Conservation (phyloP, 1,284 basidiomycete genomes). For the Sanghuangporus baumii region DNA sequence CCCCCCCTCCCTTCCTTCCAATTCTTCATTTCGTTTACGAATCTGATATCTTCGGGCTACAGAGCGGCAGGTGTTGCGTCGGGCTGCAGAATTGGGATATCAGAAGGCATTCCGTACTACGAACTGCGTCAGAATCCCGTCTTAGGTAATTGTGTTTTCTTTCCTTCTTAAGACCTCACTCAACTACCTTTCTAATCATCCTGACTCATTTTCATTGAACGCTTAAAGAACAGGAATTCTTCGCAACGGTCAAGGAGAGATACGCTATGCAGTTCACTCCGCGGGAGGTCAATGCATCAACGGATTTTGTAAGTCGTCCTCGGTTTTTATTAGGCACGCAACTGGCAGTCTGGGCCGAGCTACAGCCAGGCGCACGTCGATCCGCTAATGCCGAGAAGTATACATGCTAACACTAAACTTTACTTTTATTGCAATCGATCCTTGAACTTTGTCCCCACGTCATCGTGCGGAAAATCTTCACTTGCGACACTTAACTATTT, state of each 20-base stretch:
- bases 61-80: conserved; percentile 70
- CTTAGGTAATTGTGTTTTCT: conserved; percentile 37
- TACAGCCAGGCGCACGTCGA: not conserved
- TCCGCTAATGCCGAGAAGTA: not conserved
- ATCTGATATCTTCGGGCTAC: not conserved
- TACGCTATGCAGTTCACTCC: conserved; percentile 48
- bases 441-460: not conserved
- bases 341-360: not conserved
- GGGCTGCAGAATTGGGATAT: conserved; percentile 55
- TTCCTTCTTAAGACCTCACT: too few relatives aligned
- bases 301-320: conserved; percentile 55
- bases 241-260: conserved; percentile 43
- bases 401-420: not conserved
- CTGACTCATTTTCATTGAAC: not conserved
- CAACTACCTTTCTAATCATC: not conserved
- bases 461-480: not conserved
- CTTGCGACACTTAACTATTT: not conserved
- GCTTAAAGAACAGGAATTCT: conserved; percentile 47
- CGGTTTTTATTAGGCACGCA: too few relatives aligned
- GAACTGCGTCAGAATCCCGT: conserved; percentile 63
- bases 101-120: conserved; percentile 33
- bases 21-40: not conserved
- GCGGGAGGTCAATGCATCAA: conserved; percentile 57
- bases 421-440: not conserved
- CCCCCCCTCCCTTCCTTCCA: not conserved